Percentiles rank a stretch among this genome's conserved stretches.
Conservation (phyloP, 768 basidiomycete genomes). For the Fomitopsis pulvina region DNA sequence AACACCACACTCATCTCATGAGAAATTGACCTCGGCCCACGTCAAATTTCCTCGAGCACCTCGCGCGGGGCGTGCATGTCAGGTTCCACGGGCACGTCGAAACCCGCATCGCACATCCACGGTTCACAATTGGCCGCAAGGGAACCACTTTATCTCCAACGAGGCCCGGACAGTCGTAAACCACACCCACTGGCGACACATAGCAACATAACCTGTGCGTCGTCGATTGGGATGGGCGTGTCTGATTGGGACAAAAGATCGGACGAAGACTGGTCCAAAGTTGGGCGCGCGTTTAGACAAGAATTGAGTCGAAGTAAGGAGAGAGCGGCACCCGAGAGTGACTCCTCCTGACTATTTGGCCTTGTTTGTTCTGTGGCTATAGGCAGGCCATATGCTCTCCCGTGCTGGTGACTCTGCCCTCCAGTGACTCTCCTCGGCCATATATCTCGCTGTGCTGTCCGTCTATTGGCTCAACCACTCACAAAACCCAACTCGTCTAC, state of each 20-base stretch:
- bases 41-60: no score
- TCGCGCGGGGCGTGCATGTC: no score
- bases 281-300: background rate
- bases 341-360: slow-evolving; percentile 2
- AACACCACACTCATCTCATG: no score
- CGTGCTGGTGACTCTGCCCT: background rate
- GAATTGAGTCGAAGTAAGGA: background rate
- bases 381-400: background rate
- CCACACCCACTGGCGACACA: no score
- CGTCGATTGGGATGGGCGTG: background rate
- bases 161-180: no score
- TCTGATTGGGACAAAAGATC: background rate
- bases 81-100: no score
- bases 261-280: background rate
- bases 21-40: no score
- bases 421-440: slow-evolving; percentile 11
- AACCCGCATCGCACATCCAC: no score
- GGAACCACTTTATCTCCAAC: no score
- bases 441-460: slow-evolving; percentile 4
- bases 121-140: no score
- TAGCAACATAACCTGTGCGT: no score
- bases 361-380: slow-evolving; percentile 6
- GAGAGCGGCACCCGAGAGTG: background rate
- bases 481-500: background rate
- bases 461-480: background rate